Conservation (phyloP, 73 alveolate genomes). For the Effrenium voratum region DNA sequence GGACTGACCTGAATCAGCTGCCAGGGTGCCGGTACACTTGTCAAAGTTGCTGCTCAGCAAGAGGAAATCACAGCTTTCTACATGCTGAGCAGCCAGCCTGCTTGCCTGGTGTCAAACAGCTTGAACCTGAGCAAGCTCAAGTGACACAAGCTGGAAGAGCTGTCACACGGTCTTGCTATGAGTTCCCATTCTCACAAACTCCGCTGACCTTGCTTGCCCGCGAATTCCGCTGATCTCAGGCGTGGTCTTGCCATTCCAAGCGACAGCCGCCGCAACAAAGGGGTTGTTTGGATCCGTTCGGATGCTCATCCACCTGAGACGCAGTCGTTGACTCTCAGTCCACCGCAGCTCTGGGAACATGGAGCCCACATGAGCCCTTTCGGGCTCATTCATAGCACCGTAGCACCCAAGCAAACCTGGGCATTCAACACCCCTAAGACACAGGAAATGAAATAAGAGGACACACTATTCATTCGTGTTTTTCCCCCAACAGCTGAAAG, state of each 20-base stretch:
- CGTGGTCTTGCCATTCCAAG: conserved; percentile 62
- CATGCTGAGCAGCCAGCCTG: background rate
- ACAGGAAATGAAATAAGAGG: too few relatives aligned
- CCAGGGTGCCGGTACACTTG: background rate
- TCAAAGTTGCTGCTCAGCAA: too few relatives aligned
- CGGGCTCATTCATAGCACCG: too few relatives aligned
- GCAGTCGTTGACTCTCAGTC: too few relatives aligned
- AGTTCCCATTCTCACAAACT: background rate
- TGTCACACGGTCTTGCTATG: background rate
- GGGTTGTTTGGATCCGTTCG: conserved; percentile 91
- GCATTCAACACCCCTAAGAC: too few relatives aligned
- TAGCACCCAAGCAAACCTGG: too few relatives aligned
- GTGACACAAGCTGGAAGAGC: too few relatives aligned
- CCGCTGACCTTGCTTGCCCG: background rate
- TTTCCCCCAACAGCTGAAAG: too few relatives aligned
- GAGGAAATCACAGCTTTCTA: too few relatives aligned
- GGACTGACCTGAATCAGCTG: conserved; percentile 15
- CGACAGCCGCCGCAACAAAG: conserved; percentile 77
- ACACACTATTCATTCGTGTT: too few relatives aligned
- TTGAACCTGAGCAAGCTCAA: conserved; percentile 40
- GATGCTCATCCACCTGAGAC: conserved; percentile 91
- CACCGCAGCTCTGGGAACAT: too few relatives aligned
- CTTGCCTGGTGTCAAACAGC: conserved; percentile 66
- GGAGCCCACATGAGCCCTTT: too few relatives aligned
- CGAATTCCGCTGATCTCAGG: background rate